These are phyloP conservation scores for Tilletia caries DNA, from an alignment of 1,284 basidiomycete genomes.

Conservation along the genomic window DNA sequence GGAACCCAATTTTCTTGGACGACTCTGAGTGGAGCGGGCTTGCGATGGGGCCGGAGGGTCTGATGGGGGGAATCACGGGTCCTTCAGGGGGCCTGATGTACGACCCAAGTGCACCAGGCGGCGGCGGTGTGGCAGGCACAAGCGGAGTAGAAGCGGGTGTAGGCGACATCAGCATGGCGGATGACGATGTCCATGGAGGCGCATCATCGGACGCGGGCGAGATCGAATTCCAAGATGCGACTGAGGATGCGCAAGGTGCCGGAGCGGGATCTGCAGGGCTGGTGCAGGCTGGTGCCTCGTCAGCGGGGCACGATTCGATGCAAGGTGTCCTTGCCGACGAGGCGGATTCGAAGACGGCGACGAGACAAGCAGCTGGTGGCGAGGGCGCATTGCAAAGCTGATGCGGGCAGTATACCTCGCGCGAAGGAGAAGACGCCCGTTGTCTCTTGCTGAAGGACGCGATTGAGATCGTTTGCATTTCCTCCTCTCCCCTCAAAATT, in stretches of 20 bases:
- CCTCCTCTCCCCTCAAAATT: no score
- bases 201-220: conserved; percentile 7
- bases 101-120: not conserved
- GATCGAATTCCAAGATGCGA: conserved; percentile 10
- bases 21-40: not conserved
- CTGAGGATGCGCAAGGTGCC: not conserved
- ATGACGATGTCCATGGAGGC: conserved; percentile 3
- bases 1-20: conserved; percentile 4
- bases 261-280: not conserved
- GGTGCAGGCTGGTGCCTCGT: not conserved
- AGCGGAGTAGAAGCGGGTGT: conserved; percentile 4
- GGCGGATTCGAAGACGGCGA: not conserved
- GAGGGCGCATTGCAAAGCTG: not conserved
- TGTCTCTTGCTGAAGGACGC: no score
- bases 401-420: no score
- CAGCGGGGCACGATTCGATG: not conserved
- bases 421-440: no score
- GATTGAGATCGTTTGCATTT: no score
- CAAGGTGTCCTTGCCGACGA: not conserved
- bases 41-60: not conserved
- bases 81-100: not conserved
- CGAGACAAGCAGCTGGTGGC: not conserved
- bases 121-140: not conserved
- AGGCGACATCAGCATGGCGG: conserved; percentile 8
- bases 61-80: not conserved